Conservation (phyloP, 1,284 basidiomycete species). For the Heterobasidion occidentale region DNA sequence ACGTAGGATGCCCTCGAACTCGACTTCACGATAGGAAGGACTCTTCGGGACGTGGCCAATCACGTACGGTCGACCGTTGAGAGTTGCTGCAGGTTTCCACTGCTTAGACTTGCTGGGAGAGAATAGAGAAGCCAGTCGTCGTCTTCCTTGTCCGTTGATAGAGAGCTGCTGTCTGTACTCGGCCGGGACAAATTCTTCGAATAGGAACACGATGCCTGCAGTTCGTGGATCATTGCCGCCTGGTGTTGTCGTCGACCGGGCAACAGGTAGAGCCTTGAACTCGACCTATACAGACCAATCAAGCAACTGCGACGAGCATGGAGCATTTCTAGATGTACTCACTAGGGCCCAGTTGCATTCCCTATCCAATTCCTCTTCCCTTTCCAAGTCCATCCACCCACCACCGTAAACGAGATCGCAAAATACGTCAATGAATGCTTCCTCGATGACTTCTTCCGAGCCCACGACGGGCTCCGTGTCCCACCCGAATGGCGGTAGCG, state of each 20-base stretch:
- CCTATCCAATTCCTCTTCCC: conserved; percentile 66
- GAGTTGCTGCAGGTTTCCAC: conserved; percentile 71
- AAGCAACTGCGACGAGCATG: not conserved
- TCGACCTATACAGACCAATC: conserved; percentile 52
- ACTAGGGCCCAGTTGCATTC: conserved; percentile 92
- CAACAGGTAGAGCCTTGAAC: conserved; percentile 64
- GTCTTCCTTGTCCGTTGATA: conserved; percentile 18
- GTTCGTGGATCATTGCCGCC: conserved; percentile 42
- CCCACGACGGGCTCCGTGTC: conserved; percentile 75
- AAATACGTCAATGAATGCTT: conserved; percentile 82
- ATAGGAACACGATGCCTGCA: conserved; percentile 59
- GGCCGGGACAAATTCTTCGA: conserved; percentile 82
- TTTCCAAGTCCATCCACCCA: conserved; percentile 72
- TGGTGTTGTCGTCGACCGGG: conserved; percentile 20
- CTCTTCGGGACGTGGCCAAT: conserved; percentile 60
- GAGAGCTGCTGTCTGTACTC: conserved; percentile 76
- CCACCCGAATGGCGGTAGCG: conserved; percentile 76
- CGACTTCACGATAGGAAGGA: conserved; percentile 57
- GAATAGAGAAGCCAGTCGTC: conserved; percentile 30
- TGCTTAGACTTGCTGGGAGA: conserved; percentile 35
- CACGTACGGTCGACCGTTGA: conserved; percentile 70
- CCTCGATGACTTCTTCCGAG: conserved; percentile 71
- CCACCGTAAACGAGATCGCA: conserved; percentile 79
- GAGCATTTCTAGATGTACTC: conserved; percentile 20
- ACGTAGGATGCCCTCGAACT: conserved; percentile 73